Evolutionary conservation across 352 stramenopile species (phyloP).

Genomic region (Pythium chondricola): DNA sequence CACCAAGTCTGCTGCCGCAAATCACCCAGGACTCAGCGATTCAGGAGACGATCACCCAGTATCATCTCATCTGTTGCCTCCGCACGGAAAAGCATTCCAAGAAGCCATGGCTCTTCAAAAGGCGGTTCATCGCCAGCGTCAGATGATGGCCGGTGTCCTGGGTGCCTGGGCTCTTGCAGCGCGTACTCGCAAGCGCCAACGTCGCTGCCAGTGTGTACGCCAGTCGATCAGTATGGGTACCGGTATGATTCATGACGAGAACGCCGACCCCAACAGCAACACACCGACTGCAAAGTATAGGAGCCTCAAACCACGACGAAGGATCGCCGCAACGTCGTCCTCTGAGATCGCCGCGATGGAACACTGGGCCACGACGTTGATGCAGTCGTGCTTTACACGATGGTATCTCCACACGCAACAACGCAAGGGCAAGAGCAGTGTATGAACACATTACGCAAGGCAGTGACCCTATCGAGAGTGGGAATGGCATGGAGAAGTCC

Average conservation of each 20-base stretch:
- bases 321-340: too few relatives aligned
- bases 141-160: not conserved
- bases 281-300: too few relatives aligned
- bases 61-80: not conserved
- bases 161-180: constrained; percentile 8
- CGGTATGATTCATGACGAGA: not conserved
- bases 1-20: not conserved
- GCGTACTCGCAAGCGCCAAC: constrained; percentile 6
- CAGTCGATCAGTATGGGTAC: not conserved
- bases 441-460: too few relatives aligned
- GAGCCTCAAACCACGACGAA: too few relatives aligned
- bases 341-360: too few relatives aligned
- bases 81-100: constrained; percentile 6
- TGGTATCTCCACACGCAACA: too few relatives aligned
- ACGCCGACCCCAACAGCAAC: not conserved
- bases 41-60: too few relatives aligned
- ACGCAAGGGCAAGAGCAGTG: too few relatives aligned
- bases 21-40: not conserved
- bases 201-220: not conserved
- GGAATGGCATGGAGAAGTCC: not conserved
- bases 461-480: too few relatives aligned
- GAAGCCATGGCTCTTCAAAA: constrained; percentile 10
- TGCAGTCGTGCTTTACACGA: too few relatives aligned
- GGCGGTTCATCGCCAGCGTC: not conserved
- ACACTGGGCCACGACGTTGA: too few relatives aligned